Conservation (phyloP, 106 monocot genomes). For the Acanthochlamys bracteata region DNA sequence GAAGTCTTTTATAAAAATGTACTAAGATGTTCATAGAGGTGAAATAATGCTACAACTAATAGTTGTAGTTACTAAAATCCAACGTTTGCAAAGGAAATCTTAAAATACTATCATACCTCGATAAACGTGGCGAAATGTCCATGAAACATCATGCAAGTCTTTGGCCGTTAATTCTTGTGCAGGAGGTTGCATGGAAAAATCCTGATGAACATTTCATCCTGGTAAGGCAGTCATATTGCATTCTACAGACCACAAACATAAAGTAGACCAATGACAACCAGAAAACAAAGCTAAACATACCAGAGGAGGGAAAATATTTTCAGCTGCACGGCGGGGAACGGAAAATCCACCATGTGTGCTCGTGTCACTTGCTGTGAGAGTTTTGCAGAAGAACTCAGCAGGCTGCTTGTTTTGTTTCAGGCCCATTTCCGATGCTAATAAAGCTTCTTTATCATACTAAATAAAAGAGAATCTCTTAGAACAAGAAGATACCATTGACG, state of each 20-base stretch:
- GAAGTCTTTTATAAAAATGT: too few relatives aligned
- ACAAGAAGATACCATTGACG: not conserved
- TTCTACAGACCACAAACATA: not conserved
- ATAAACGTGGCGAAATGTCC: constrained; percentile 91
- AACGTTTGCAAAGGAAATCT: not conserved
- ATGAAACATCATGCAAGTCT: constrained; percentile 76
- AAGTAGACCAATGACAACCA: too few relatives aligned
- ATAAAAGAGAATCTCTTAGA: not conserved
- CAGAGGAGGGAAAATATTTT: constrained; percentile 90
- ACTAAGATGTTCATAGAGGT: too few relatives aligned
- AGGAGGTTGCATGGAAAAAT: constrained; percentile 89
- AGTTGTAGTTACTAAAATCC: too few relatives aligned
- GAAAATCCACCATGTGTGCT: constrained; percentile 96
- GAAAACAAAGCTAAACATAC: constrained; percentile 23
- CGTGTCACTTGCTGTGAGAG: constrained; percentile 88
- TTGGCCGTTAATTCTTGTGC: constrained; percentile 76
- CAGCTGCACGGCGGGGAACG: constrained; percentile 86
- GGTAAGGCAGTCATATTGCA: constrained; percentile 12
- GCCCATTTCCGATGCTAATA: constrained; percentile 72
- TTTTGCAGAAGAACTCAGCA: constrained; percentile 87
- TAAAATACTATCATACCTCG: constrained; percentile 38
- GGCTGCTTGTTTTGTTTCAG: constrained; percentile 86
- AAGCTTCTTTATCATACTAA: constrained; percentile 73
- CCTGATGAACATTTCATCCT: constrained; percentile 40
- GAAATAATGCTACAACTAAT: too few relatives aligned